Percentiles rank a stretch among this genome's conserved stretches.
phyloP scores from a whole-genome alignment of 2,329 filamentous ascomycete genomes.

The Pseudogymnoascus sp. region DNA sequence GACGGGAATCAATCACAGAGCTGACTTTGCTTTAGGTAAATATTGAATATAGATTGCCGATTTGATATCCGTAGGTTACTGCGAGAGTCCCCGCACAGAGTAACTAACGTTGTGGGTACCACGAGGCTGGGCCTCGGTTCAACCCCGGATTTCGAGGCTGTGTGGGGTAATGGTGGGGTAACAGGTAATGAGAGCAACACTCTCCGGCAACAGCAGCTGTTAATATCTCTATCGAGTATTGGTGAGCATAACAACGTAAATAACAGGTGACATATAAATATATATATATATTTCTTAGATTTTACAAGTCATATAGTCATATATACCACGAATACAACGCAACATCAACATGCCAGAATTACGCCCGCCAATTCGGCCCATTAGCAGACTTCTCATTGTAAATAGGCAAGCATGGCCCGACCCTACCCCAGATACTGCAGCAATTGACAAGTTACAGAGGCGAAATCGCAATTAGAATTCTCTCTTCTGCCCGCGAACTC shows the following conservation, averaged over 20 bases:
- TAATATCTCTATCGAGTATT: neutral
- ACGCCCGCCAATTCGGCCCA: constrained; percentile 23
- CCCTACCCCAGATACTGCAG: neutral
- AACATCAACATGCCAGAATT: neutral
- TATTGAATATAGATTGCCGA: neutral
- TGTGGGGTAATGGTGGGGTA: constrained; percentile 1
- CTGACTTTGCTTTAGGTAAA: neutral
- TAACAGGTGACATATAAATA: neutral
- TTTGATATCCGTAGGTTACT: neutral
- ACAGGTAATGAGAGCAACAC: neutral
- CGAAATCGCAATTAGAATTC: constrained; percentile 55
- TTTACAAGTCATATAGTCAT: neutral
- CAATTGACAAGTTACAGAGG: constrained; percentile 36
- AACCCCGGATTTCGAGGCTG: neutral
- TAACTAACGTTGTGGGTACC: neutral
- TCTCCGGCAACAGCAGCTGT: neutral
- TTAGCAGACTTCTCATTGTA: constrained; percentile 44
- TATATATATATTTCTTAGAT: neutral
- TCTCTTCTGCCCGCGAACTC: constrained; percentile 52
- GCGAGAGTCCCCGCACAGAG: neutral
- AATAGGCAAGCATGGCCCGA: constrained; percentile 37
- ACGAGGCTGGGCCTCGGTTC: neutral
- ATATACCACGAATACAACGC: neutral
- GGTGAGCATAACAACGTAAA: neutral
- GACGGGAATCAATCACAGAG: neutral